Evolutionary conservation across 805 yeast genomes (phyloP), one percentile per base, ranked within the genome.

Genomic region (Kuraishia cidri): DNA sequence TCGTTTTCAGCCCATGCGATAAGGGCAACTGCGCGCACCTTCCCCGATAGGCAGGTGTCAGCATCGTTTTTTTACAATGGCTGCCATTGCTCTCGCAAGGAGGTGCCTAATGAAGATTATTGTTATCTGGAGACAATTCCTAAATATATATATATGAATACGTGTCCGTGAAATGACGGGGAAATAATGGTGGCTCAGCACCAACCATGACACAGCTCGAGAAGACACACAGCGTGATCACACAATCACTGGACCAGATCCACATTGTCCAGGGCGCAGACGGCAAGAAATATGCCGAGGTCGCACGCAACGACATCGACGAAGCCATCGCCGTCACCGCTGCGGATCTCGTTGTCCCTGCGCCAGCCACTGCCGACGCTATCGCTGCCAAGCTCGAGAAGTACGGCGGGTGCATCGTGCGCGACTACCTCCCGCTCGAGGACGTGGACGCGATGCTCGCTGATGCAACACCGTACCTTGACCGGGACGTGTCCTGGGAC

Each of bases 381-480:
- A 30, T 34, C 24, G 20, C 20, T 15, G 29, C 18, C 2, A 47
- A 45, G 18, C 28, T 50, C 17, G 44, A 48, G 31, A 43, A 31
- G 12, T 46, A 45, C 15, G 54, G 54, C 11, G 43, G 48, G 17
- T 46, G 50, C 28, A 28, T 48, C 9, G 42, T 48, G 14, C 38
- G 43, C 20, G 35, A 46, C 29, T 43, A 38, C 28, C 30, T 45
- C 23, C 30, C 34, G 12, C 10, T 26, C 4, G 36, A 33, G 7
- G 37, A 28, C 3, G 29, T 41, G 30, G 41, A 39, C 4, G 23
- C 37, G 14, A 39, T 47, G 23, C 35, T 34, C 13, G 31, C 35
- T 13, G 50, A 48, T 17, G 33, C 46, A 13, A 35, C 39, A 6
- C 54, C 54, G 2, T 42, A 36, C 21, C 44, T 45, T 17, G 47